phyloP scores from a whole-genome alignment of 352 stramenopile species.

The Phytophthora colocasiae region DNA sequence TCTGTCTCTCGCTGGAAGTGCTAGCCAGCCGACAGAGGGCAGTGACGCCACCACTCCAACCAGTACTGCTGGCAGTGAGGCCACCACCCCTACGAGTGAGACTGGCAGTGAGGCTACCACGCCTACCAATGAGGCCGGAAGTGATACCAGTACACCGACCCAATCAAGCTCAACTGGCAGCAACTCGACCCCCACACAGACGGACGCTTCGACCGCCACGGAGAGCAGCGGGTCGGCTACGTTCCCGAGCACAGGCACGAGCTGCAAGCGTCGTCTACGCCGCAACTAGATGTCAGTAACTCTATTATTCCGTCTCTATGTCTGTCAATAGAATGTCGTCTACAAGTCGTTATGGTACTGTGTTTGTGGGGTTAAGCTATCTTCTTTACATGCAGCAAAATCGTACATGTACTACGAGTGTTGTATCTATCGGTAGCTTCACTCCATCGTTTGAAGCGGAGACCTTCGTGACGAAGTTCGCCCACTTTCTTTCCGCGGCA shows the following conservation, averaged over 20 bases:
- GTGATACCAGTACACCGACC: conserved; percentile 15
- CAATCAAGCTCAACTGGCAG: conserved; percentile 14
- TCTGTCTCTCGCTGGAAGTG: conserved; percentile 19
- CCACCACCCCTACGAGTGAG: conserved; percentile 10
- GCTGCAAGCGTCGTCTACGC: conserved; percentile 36
- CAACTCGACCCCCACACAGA: conserved; percentile 20
- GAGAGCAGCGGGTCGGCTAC: conserved; percentile 22
- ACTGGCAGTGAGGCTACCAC: conserved; percentile 12
- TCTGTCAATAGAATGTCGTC: conserved; percentile 8
- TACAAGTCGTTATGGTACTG: too few relatives aligned
- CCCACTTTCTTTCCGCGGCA: neutral
- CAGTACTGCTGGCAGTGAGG: conserved; percentile 14
- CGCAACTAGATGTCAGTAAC: conserved; percentile 19
- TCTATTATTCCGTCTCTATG: conserved; percentile 13
- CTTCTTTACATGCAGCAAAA: neutral
- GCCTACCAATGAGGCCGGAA: conserved; percentile 11
- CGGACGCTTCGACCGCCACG: conserved; percentile 8
- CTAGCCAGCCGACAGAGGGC: conserved; percentile 7
- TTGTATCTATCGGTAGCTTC: too few relatives aligned
- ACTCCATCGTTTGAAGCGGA: neutral
- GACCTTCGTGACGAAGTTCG: neutral
- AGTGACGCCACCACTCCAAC: conserved; percentile 15
- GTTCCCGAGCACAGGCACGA: conserved; percentile 32
- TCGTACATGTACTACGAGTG: too few relatives aligned
- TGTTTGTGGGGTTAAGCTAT: neutral